Percentiles rank a stretch among this genome's conserved stretches.
Evolutionary conservation across 2,329 filamentous ascomycete species (phyloP).

Genomic region (Chrysosporium queenslandicum): DNA sequence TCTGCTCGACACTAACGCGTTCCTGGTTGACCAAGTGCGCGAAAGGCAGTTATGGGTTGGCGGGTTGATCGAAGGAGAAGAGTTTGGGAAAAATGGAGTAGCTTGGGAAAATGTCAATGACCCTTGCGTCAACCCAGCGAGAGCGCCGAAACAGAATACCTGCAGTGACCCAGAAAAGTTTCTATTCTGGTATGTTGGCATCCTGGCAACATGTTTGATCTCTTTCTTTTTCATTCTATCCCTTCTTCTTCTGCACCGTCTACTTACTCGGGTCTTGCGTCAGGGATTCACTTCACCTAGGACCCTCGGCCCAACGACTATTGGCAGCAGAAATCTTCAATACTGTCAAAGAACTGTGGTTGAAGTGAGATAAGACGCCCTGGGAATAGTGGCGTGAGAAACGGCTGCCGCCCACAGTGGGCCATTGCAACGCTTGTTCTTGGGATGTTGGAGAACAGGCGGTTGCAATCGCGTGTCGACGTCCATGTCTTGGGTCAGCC

Average conservation of each 20-base stretch:
- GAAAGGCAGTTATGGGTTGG: constrained; percentile 30
- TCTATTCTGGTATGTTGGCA: constrained; percentile 32
- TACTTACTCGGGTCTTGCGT: constrained; percentile 11
- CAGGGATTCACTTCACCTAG: constrained; percentile 37
- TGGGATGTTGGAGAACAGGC: not conserved
- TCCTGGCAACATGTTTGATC: not conserved
- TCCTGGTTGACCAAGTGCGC: constrained; percentile 32
- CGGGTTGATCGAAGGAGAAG: constrained; percentile 29
- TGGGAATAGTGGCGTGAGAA: not conserved
- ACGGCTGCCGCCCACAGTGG: not conserved
- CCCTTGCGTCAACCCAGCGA: constrained; percentile 23
- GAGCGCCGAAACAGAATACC: constrained; percentile 17
- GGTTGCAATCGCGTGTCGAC: not conserved
- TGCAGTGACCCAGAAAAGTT: constrained; percentile 32
- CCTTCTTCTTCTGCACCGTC: not conserved
- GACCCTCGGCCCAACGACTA: constrained; percentile 30
- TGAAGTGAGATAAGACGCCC: constrained; percentile 14
- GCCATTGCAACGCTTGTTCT: not conserved
- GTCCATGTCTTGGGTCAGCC: not conserved
- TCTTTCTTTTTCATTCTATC: not conserved
- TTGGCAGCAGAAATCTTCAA: constrained; percentile 32
- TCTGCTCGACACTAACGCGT: constrained; percentile 34
- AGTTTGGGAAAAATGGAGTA: constrained; percentile 27
- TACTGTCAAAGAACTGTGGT: constrained; percentile 29
- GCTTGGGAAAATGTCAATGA: constrained; percentile 32